Evolutionary conservation across 2,329 filamentous ascomycete genomes (phyloP).

Genomic region (Didymella segeticola): DNA sequence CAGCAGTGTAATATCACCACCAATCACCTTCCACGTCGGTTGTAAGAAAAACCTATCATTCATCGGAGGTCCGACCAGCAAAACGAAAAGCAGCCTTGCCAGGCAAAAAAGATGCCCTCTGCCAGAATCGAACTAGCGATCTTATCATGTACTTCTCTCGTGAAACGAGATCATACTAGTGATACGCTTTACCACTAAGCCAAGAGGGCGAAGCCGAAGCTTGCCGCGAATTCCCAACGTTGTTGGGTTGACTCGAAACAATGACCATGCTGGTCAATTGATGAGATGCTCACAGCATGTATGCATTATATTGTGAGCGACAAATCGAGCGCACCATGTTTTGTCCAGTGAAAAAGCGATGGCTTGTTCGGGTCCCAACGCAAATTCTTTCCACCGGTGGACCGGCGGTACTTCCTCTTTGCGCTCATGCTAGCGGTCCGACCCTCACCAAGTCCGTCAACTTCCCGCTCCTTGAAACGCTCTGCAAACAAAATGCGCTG

Average conservation of each 20-base stretch:
- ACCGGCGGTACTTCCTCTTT: neutral
- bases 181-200: conserved; percentile 43
- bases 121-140: conserved; percentile 40
- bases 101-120: conserved; percentile 18
- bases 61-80: too few species aligned
- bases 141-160: conserved; percentile 41
- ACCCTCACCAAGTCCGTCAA: neutral
- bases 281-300: too few species aligned
- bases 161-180: conserved; percentile 30
- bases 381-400: too few species aligned
- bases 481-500: neutral
- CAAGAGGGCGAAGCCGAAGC: conserved; percentile 26
- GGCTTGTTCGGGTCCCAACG: too few species aligned
- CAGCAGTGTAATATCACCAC: too few species aligned
- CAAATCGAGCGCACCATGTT: too few species aligned
- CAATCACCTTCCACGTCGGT: too few species aligned
- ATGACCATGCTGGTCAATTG: too few species aligned
- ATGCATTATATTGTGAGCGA: too few species aligned
- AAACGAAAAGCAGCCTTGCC: too few species aligned
- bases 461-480: neutral
- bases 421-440: neutral
- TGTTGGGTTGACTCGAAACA: conserved; percentile 13
- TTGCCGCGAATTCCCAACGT: conserved; percentile 5
- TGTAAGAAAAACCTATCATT: too few species aligned
- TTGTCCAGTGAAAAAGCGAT: too few species aligned